Conservation (phyloP, 2,329 filamentous ascomycete species). For the Paraphoma sp. region DNA sequence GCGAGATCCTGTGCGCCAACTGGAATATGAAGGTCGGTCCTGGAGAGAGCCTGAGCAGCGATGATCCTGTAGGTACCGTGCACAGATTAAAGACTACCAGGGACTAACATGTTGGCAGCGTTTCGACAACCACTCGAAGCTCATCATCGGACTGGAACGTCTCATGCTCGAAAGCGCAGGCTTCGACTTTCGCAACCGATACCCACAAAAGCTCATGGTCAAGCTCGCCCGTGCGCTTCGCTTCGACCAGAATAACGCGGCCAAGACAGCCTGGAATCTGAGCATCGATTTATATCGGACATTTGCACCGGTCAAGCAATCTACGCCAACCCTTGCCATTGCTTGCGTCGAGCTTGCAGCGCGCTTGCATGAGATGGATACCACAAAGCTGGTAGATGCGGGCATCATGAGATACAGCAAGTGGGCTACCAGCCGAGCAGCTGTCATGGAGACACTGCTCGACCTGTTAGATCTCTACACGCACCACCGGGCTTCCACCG, state of each 20-base stretch:
- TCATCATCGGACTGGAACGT: slow-evolving; percentile 87
- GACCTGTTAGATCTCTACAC: slow-evolving; percentile 94
- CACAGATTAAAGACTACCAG: neutral
- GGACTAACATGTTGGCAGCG: slow-evolving; percentile 57
- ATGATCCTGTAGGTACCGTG: slow-evolving; percentile 74
- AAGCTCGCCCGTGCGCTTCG: slow-evolving; percentile 74
- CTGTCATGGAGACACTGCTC: slow-evolving; percentile 75
- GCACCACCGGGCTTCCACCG: slow-evolving; percentile 77
- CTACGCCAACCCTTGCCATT: slow-evolving; percentile 82
- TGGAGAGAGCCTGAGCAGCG: slow-evolving; percentile 73
- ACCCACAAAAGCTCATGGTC: slow-evolving; percentile 83
- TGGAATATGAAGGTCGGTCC: slow-evolving; percentile 80
- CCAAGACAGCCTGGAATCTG: slow-evolving; percentile 77
- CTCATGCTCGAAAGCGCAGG: slow-evolving; percentile 90
- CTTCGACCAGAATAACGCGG: slow-evolving; percentile 63
- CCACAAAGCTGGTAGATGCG: slow-evolving; percentile 55
- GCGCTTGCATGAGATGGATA: slow-evolving; percentile 66
- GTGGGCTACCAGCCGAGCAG: slow-evolving; percentile 53
- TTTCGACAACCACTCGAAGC: slow-evolving; percentile 79
- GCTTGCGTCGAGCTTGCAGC: slow-evolving; percentile 82
- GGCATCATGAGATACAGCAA: slow-evolving; percentile 55
- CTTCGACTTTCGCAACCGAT: slow-evolving; percentile 91
- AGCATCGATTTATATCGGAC: slow-evolving; percentile 92
- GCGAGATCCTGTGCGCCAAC: slow-evolving; percentile 87
- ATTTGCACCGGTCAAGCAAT: slow-evolving; percentile 89